Conservation (phyloP, 2,329 filamentous ascomycete species). For the Capronia coronata region DNA sequence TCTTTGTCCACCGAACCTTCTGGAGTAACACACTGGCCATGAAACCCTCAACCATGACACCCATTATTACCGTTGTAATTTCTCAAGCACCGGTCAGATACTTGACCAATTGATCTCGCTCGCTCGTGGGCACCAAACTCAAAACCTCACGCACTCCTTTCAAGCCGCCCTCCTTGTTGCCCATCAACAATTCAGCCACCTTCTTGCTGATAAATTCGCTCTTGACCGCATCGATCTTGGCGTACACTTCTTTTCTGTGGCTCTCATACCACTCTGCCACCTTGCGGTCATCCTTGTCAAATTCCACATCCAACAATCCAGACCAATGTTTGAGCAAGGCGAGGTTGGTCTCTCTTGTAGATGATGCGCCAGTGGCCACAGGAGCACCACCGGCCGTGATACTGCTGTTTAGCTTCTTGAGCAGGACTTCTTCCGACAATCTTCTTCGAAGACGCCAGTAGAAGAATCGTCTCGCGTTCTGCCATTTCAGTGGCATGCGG, state of each 20-base stretch:
- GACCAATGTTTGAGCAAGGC: slow-evolving; percentile 77
- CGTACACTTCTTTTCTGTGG: slow-evolving; percentile 73
- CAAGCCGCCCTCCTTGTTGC: slow-evolving; percentile 63
- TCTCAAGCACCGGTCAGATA: slow-evolving; percentile 34
- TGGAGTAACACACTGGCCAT: background rate
- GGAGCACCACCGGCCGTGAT: slow-evolving; percentile 31
- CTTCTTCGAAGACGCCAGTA: slow-evolving; percentile 98
- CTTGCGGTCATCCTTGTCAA: slow-evolving; percentile 69
- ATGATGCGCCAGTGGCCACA: slow-evolving; percentile 37
- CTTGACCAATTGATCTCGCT: slow-evolving; percentile 76
- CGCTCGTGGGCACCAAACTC: slow-evolving; percentile 76
- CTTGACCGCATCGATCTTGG: slow-evolving; percentile 80
- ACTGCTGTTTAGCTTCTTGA: slow-evolving; percentile 69
- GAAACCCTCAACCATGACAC: too few species aligned
- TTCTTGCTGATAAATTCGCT: slow-evolving; percentile 64
- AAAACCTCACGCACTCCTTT: slow-evolving; percentile 83
- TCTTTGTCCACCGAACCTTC: background rate
- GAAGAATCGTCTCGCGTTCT: slow-evolving; percentile 90
- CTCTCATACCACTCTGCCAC: slow-evolving; percentile 96
- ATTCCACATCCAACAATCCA: slow-evolving; percentile 58
- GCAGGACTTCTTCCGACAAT: slow-evolving; percentile 93
- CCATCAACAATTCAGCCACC: slow-evolving; percentile 61
- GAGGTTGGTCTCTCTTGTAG: slow-evolving; percentile 60
- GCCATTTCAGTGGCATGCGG: slow-evolving; percentile 75
- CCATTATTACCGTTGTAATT: background rate